Evolutionary conservation across 2,329 filamentous ascomycete genomes (phyloP).

Genomic region (Colletotrichum echinochloae): DNA sequence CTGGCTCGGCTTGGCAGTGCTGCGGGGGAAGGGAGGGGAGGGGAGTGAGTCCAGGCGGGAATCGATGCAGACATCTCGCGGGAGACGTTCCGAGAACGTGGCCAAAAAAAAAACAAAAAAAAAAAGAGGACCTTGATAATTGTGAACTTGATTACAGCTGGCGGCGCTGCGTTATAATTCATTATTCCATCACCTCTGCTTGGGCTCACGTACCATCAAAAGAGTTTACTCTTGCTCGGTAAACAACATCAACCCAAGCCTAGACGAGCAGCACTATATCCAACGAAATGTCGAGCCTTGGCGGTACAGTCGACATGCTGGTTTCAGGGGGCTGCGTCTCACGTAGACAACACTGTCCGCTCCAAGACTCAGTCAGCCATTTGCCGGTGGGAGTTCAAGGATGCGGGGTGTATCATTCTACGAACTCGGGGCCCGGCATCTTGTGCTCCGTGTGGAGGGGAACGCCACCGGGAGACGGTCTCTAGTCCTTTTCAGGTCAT

Average conservation of each 20-base stretch:
- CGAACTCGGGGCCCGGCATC: not conserved
- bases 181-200: not conserved
- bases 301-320: slow-evolving; percentile 15
- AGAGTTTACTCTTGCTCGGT: not conserved
- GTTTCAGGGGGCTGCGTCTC: slow-evolving; percentile 27
- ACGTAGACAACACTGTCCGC: slow-evolving; percentile 20
- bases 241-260: not conserved
- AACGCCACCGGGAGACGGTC: slow-evolving; percentile 7
- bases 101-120: too few relatives aligned
- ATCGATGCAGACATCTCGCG: too few relatives aligned
- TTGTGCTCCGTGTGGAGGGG: not conserved
- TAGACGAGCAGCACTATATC: slow-evolving; percentile 16
- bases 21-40: too few relatives aligned
- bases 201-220: not conserved
- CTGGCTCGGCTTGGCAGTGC: slow-evolving; percentile 13
- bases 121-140: not conserved
- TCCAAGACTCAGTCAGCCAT: slow-evolving; percentile 12
- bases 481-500: not conserved
- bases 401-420: slow-evolving; percentile 1
- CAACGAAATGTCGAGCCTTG: slow-evolving; percentile 22
- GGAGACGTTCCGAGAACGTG: not conserved
- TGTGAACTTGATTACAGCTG: too few relatives aligned
- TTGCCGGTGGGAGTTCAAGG: not conserved
- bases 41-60: not conserved
- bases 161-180: too few relatives aligned